A percentile compares a stretch with the other conserved stretches of the same genome.
Evolutionary conservation across 345 rosid genomes (phyloP).

Genomic region (Aurinia saxatilis): DNA sequence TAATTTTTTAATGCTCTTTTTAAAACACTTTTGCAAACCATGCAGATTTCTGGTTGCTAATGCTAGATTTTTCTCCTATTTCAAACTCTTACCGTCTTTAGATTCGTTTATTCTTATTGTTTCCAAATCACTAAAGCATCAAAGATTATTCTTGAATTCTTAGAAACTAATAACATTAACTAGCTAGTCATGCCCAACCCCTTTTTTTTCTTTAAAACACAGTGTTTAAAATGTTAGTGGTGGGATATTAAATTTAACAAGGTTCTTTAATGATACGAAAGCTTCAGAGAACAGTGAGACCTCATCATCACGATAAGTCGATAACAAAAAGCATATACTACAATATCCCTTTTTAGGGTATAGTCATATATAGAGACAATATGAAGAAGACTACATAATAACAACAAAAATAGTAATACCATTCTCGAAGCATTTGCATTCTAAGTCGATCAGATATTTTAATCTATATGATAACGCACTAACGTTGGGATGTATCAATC

Average conservation of each 20-base stretch:
- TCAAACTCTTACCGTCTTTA: not conserved
- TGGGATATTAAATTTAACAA: not conserved
- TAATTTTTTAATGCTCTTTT: not conserved
- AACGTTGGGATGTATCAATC: not conserved
- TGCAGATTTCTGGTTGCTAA: conserved; percentile 14
- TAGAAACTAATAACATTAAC: not conserved
- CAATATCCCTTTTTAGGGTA: not conserved
- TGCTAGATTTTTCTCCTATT: conserved; percentile 14
- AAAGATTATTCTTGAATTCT: not conserved
- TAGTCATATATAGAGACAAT: conserved; percentile 5
- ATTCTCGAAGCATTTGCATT: not conserved
- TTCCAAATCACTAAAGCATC: not conserved
- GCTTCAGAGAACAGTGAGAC: not conserved
- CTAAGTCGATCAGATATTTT: not conserved
- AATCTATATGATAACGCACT: not conserved
- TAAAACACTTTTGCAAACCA: conserved; percentile 2
- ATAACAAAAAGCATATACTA: conserved; percentile 20
- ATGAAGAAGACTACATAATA: not conserved
- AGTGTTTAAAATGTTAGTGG: not conserved
- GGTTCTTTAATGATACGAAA: not conserved
- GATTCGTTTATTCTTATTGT: conserved; percentile 9
- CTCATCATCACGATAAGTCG: conserved; percentile 24
- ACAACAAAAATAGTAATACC: conserved; percentile 1
- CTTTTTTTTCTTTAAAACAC: not conserved
- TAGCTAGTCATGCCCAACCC: not conserved